Evolutionary conservation across 164 flowering plant genomes (phyloP).

Genomic region (Santalum album): DNA sequence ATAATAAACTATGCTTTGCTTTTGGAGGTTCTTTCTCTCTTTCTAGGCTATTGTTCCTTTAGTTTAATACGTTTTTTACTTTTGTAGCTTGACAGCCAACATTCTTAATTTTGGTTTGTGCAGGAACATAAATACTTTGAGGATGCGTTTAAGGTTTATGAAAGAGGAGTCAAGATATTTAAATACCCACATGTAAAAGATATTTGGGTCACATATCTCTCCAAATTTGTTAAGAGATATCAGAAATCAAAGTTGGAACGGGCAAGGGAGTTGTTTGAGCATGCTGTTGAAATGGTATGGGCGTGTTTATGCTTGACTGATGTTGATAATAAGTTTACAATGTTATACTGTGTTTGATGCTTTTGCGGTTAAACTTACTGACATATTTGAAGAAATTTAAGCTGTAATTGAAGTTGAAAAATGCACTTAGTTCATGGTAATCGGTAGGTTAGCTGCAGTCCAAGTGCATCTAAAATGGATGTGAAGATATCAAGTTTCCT

Average conservation of each 20-base stretch:
- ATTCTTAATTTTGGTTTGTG: constrained; percentile 13
- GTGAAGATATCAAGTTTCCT: too few species aligned
- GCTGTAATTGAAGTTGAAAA: too few species aligned
- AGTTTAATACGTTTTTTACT: background rate
- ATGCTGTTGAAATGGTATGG: constrained; percentile 84
- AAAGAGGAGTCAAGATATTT: constrained; percentile 92
- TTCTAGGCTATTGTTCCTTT: background rate
- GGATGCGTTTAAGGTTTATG: constrained; percentile 92
- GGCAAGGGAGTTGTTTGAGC: constrained; percentile 85
- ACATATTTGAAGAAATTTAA: too few species aligned
- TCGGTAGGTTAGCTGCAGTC: too few species aligned
- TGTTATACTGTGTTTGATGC: background rate
- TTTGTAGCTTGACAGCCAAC: background rate
- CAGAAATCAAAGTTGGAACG: constrained; percentile 81
- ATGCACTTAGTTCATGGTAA: too few species aligned
- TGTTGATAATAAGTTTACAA: too few species aligned
- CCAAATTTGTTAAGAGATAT: constrained; percentile 92
- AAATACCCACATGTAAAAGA: constrained; percentile 98
- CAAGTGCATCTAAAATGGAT: too few species aligned
- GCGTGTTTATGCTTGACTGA: background rate
- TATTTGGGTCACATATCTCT: constrained; percentile 87
- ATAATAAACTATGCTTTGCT: constrained; percentile 87
- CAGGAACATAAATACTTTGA: constrained; percentile 92
- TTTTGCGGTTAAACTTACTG: too few species aligned
- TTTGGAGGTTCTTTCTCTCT: constrained; percentile 51